These are phyloP conservation scores for Citrus mangshanensis DNA, from an alignment of 345 rosid species.

Conservation along the genomic window DNA sequence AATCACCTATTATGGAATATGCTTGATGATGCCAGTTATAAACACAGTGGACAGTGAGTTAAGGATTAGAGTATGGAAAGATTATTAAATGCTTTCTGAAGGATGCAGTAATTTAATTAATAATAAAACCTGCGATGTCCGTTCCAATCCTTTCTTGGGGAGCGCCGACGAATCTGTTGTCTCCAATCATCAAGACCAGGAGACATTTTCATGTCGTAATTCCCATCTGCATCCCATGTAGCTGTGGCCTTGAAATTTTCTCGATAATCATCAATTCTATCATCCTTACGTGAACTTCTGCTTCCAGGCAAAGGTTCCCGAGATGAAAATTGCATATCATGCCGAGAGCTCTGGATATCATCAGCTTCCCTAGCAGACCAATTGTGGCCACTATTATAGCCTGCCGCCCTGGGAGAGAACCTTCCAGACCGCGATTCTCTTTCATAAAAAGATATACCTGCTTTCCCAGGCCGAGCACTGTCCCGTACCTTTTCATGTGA, in stretches of 20 bases:
- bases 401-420: constrained; percentile 41
- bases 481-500: constrained; percentile 37
- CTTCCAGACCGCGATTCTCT: constrained; percentile 47
- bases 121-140: constrained; percentile 50
- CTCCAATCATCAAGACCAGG: constrained; percentile 81
- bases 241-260: constrained; percentile 29
- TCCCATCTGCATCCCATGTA: constrained; percentile 44
- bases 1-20: neutral
- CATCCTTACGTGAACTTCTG: constrained; percentile 54
- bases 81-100: neutral
- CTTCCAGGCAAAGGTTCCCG: constrained; percentile 54
- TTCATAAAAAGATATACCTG: constrained; percentile 36
- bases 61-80: neutral
- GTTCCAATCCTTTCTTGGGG: constrained; percentile 60
- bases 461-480: constrained; percentile 37
- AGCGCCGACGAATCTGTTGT: constrained; percentile 46
- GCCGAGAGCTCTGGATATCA: constrained; percentile 34
- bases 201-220: constrained; percentile 60
- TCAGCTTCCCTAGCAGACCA: constrained; percentile 43
- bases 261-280: constrained; percentile 26
- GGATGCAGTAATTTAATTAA: neutral
- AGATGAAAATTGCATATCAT: constrained; percentile 27
- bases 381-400: constrained; percentile 38
- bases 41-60: neutral
- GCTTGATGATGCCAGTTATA: neutral